Evolutionary conservation across 2,329 filamentous ascomycete species (phyloP), one percentile per base, ranked within the genome.

Genomic region (Monosporascus sp.): DNA sequence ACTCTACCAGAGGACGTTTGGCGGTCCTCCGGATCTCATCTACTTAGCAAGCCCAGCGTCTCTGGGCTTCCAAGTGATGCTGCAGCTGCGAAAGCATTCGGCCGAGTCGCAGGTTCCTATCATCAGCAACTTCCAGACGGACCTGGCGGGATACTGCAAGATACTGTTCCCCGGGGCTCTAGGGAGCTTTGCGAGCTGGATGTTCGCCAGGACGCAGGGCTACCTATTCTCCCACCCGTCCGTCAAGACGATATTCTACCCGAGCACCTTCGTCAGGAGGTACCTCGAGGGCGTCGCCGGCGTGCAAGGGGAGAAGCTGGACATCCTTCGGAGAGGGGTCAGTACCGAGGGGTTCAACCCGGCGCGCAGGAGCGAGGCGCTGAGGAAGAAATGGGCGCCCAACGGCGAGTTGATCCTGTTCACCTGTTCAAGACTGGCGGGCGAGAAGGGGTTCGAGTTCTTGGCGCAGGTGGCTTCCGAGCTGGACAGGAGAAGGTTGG

Each of bases 361-460:
- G 0, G 62, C 56, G 0, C 75, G 74, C 50, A 72, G 80, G 47
- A 81, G 75, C 57, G 73, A 80, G 6, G 65, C 69, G 4, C 75
- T 84, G 53, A 75, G 84, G 17, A 70, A 66, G 8, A 60, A 76
- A 49, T 73, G 88, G 25, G 83, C 83, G 0, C 83, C 83, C 0
- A 76, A 81, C 49, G 81, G 80, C 39, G 83, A 88, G 65, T 72
- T 84, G 55, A 80, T 89, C 46, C 77, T 89, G 25, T 75, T 86
- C 50, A 86, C 80, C 36, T 84, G 88, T 9, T 84, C 83, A 3
- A 79, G 85, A 31, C 73, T 89, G 24, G 85, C 85, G 0, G 83
- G 83, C 2, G 86, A 89, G 64, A 89, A 89, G 63, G 85, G 85
- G 0, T 88, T 88, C 60, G 80, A 82, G 46, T 89, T 88, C 61